Evolutionary conservation across 257 asterid species (phyloP), one percentile per base, ranked within the genome.

Genomic region (Nyctanthes arbortristis): DNA sequence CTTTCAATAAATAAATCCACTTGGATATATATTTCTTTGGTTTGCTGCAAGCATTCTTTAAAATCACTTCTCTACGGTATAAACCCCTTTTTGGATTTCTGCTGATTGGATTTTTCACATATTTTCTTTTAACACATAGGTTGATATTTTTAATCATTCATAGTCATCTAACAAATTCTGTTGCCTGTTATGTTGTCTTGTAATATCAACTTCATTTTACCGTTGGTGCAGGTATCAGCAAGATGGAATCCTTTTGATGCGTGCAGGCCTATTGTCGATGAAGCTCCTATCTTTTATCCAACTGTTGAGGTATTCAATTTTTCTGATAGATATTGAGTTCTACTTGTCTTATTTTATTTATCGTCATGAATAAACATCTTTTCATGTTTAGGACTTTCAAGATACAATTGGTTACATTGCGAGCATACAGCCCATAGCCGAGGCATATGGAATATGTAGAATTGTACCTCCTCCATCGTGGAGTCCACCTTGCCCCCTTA

Each of bases 391-490:
- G 96, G 96, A 90, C 80, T 90, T 90, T 74, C 66, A 80, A 84
- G 93, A 90, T 75, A 80, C 96, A 34, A 75, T 90, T 47, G 85
- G 85, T 75, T 90, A 90, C 78, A 88, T 90, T 66, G 88, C 83
- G 61, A 82, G 85, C 74, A 90, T 90, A 73, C 86, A 90, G 56
- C 77, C 90, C 56, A 68, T 10, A 34, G 90, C 93, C 13, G 91
- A 90, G 85, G 75, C 79, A 37, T 88, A 84, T 12, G 96, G 96
- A 12, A 84, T 90, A 66, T 90, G 96, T 70, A 84, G 78, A 67
- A 90, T 90, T 37, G 89, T 90, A 28, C 96, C 96, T 2, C 96
- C 96, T 66, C 71, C 84, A 40, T 88, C 91, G 36, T 90, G 96
- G 96, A 75, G 52, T 31, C 93, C 96, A 16, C 84, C 87, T 27